Base-by-base conservation (phyloP, 345 rosid species). In the Linum lewisii region DNA sequence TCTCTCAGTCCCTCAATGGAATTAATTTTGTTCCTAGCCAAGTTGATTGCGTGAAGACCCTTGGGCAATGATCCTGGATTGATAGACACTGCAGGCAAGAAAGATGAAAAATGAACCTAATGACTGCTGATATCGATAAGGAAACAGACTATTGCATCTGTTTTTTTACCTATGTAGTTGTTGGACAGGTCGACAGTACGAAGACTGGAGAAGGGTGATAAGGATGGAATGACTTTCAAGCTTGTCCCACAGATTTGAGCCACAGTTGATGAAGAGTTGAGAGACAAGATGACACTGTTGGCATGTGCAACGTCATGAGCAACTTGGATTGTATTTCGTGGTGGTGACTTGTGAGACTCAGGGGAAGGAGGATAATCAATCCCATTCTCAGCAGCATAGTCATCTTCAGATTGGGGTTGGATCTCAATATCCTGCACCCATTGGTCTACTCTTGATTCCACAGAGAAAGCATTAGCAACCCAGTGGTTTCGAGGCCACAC, bases 1-100 rank as follows among this genome's bases (percentile, higher is more conserved):
- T 93, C 95, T 79, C 95, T 76, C 1, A 88, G 90, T 49, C 97
- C 99, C 67, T 93, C 99, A 24, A 88, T 83, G 13, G 72, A 65
- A 65, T 54, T 76, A 75, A 88, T 86, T 81, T 79, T 89, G 81
- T 93, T 93, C 73, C 80, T 88, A 9, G 99, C 83, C 20, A 93
- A 72, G 77, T 93, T 72, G 63, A 88, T 77, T 6, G 76, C 69
- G 51, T 88, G 97, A 2, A 93, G 88, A 11, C 97, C 91, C 78
- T 83, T 93, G 7, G 99, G 97, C 61, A 88, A 77, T 19, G 83
- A 92, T 64, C 91, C 89, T 16, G 85, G 73, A 53, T 81, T 69
- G 5, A 88, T 82, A 61, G 74, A 78, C 53, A 73, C 99, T 93
- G 86, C 80, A 77, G 70, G 23, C n/a, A n/a, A 52, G 5, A 63